phyloP scores from a whole-genome alignment of 176 grass and related monocot genomes.

The Triticum monococcum region DNA sequence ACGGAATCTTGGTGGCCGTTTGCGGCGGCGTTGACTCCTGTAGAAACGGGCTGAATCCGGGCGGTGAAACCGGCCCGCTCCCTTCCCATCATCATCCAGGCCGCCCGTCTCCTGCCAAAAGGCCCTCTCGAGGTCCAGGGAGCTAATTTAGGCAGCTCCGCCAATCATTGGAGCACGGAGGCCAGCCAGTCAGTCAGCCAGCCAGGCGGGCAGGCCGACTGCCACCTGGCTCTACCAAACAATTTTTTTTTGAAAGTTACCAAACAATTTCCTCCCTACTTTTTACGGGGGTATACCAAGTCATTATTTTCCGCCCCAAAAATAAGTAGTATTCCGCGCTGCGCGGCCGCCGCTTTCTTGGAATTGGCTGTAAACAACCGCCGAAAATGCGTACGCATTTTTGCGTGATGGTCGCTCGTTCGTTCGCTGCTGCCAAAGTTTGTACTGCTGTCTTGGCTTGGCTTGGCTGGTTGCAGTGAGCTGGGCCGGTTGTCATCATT shows the following conservation, averaged over 20 bases:
- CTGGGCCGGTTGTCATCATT: conserved; percentile 29
- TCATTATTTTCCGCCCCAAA: no score
- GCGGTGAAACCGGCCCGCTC: background rate
- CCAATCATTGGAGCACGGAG: conserved; percentile 36
- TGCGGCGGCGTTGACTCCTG: conserved; percentile 54
- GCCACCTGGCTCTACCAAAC: background rate
- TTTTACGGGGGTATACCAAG: no score
- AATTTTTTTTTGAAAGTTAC: no score
- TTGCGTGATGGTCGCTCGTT: background rate
- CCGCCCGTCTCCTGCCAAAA: conserved; percentile 15
- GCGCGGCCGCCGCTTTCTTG: conserved; percentile 30
- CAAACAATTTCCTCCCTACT: background rate
- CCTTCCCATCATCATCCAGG: background rate
- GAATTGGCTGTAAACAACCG: conserved; percentile 12
- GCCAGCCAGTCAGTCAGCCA: background rate
- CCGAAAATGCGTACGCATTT: background rate
- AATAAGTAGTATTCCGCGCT: background rate
- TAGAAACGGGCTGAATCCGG: conserved; percentile 18
- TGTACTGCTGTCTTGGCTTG: conserved; percentile 1
- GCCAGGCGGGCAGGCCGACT: background rate
- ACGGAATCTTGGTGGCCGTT: conserved; percentile 62
- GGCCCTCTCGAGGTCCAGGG: background rate
- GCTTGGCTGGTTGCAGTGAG: background rate
- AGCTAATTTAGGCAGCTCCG: conserved; percentile 15
- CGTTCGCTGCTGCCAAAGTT: background rate